A percentile compares a stretch with the other conserved stretches of the same genome.
Evolutionary conservation across 768 basidiomycete species (phyloP).

Genomic region (Rhizopogon rudus): DNA sequence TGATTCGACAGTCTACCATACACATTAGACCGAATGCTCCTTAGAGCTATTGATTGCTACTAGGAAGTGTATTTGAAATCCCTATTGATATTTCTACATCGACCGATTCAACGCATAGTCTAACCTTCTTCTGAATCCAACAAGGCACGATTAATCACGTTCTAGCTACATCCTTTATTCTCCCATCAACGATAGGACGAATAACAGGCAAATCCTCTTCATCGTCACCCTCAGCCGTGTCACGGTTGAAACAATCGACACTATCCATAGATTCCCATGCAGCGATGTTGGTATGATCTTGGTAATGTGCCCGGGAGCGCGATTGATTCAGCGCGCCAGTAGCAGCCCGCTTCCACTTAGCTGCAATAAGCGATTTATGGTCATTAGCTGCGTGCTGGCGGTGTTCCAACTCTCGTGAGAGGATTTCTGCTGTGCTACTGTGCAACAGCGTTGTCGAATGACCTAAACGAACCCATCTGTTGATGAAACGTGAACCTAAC

Average conservation of each 20-base stretch:
- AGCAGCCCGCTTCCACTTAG: slow-evolving; percentile 47
- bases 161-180: slow-evolving; percentile 53
- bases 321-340: slow-evolving; percentile 38
- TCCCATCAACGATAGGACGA: slow-evolving; percentile 60
- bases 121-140: too few relatives aligned
- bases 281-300: slow-evolving; percentile 54
- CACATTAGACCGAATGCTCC: too few relatives aligned
- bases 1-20: too few relatives aligned
- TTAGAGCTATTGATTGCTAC: too few relatives aligned
- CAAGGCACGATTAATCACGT: slow-evolving; percentile 1
- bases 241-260: slow-evolving; percentile 65
- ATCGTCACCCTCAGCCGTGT: slow-evolving; percentile 20
- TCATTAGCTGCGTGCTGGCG: slow-evolving; percentile 16
- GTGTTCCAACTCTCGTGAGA: slow-evolving; percentile 45
- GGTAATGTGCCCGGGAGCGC: slow-evolving; percentile 51
- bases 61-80: too few relatives aligned
- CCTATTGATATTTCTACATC: too few relatives aligned
- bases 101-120: too few relatives aligned
- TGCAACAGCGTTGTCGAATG: slow-evolving; percentile 32
- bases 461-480: slow-evolving; percentile 33
- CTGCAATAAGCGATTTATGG: slow-evolving; percentile 23
- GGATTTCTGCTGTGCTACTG: slow-evolving; percentile 37
- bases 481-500: slow-evolving; percentile 54
- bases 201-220: slow-evolving; percentile 47
- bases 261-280: slow-evolving; percentile 71